These are phyloP conservation scores for Epichloe gansuensis DNA, from an alignment of 2,329 filamentous ascomycete species.

Conservation along the genomic window DNA sequence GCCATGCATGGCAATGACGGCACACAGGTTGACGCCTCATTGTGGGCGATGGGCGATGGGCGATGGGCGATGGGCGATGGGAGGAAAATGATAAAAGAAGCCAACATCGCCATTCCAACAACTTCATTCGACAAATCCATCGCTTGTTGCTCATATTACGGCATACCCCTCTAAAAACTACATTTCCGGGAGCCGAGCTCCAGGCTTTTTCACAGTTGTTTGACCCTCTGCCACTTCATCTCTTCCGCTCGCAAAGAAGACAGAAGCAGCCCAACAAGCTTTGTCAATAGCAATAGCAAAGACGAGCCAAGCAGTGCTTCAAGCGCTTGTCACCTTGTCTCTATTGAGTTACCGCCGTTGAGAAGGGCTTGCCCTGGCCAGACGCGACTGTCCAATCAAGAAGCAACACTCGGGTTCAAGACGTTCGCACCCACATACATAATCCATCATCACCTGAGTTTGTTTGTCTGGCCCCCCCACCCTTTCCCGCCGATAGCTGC, in stretches of 20 bases:
- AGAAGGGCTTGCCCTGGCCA: not conserved
- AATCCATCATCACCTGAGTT: too few relatives aligned
- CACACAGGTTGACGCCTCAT: too few relatives aligned
- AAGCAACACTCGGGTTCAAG: not conserved
- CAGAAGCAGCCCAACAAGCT: not conserved
- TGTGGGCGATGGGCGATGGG: too few relatives aligned
- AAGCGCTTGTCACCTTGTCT: too few relatives aligned
- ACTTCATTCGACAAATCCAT: not conserved
- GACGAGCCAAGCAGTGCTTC: not conserved
- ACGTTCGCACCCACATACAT: not conserved
- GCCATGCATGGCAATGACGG: too few relatives aligned
- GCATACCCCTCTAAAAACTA: not conserved
- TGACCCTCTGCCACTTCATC: not conserved
- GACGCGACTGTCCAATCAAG: conserved; percentile 1
- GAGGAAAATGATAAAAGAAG: conserved; percentile 1
- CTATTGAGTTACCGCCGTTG: not conserved
- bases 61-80: too few relatives aligned
- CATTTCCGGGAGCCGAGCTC: not conserved
- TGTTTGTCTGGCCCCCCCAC: not conserved
- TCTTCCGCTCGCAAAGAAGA: not conserved
- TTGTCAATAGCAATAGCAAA: too few relatives aligned
- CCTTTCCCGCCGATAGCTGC: not conserved
- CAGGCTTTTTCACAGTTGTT: not conserved
- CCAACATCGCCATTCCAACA: not conserved
- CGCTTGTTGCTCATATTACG: not conserved